phyloP scores from a whole-genome alignment of 345 rosid genomes.

The Citrus inodora region DNA sequence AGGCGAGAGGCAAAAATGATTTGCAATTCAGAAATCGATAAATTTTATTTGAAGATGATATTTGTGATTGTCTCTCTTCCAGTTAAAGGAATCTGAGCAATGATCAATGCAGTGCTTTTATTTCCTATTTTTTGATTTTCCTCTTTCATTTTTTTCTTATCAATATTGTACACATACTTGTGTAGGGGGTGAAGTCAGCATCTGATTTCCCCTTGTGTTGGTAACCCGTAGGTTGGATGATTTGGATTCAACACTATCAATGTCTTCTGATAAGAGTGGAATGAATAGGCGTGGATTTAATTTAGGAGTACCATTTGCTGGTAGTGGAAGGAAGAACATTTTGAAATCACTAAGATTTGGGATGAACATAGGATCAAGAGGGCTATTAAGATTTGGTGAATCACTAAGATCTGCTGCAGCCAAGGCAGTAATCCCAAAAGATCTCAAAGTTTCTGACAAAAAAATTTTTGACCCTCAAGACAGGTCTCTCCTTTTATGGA shows the following conservation, averaged over 20 bases:
- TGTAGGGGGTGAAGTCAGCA: neutral
- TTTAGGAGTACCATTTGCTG: conserved; percentile 28
- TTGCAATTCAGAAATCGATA: neutral
- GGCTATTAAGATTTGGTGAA: conserved; percentile 51
- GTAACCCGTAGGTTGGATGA: conserved; percentile 61
- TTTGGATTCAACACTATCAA: conserved; percentile 52
- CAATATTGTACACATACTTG: neutral
- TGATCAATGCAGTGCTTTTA: neutral
- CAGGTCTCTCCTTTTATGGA: conserved; percentile 72
- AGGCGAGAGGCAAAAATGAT: neutral
- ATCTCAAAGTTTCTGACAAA: conserved; percentile 66
- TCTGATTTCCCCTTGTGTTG: conserved; percentile 3
- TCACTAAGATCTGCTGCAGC: conserved; percentile 47
- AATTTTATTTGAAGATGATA: neutral
- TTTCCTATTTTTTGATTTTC: neutral
- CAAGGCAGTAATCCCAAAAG: conserved; percentile 75
- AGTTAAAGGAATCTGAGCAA: neutral
- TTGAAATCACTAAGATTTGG: conserved; percentile 60
- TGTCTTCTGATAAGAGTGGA: conserved; percentile 32
- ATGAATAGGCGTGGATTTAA: conserved; percentile 44
- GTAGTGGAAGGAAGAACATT: conserved; percentile 34
- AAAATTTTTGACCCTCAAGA: conserved; percentile 81
- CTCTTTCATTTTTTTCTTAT: neutral
- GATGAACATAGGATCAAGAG: conserved; percentile 59
- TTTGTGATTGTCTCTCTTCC: neutral